Conservation (phyloP, 2,329 filamentous ascomycete species). For the Alternaria incomplexa region DNA sequence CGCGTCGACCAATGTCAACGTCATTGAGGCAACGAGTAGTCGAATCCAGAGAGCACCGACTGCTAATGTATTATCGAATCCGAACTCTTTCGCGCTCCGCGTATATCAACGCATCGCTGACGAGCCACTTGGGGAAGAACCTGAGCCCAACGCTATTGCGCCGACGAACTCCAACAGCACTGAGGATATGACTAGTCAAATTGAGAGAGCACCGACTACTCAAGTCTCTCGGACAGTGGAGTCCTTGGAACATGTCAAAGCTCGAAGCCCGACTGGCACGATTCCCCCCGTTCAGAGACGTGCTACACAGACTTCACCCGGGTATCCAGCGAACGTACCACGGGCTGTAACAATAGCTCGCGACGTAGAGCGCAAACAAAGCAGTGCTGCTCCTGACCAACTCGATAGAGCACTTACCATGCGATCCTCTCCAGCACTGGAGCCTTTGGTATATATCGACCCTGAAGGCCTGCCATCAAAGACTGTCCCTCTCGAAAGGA, state of each 20-base stretch:
- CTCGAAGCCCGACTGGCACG: background rate
- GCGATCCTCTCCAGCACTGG: conserved; percentile 12
- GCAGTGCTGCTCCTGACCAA: background rate
- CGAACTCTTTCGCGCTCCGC: background rate
- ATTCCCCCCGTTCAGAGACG: background rate
- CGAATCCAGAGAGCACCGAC: background rate
- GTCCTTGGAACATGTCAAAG: background rate
- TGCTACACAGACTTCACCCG: background rate
- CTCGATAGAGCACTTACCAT: conserved; percentile 9
- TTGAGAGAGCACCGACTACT: background rate
- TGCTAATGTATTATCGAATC: background rate
- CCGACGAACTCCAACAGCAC: background rate
- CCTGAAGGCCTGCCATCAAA: background rate
- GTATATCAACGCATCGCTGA: background rate
- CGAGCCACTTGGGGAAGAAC: background rate
- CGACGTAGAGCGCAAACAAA: background rate
- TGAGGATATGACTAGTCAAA: background rate
- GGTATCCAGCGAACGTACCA: background rate
- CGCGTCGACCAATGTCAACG: background rate
- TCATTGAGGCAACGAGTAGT: too few species aligned
- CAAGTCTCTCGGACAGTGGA: background rate
- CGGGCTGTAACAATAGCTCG: background rate
- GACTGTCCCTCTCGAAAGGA: background rate
- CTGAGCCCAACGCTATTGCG: background rate
- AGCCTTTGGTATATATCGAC: background rate